Percentiles rank a stretch among this genome's conserved stretches.
phyloP scores from a whole-genome alignment of 768 basidiomycete genomes.

The Postia placenta region DNA sequence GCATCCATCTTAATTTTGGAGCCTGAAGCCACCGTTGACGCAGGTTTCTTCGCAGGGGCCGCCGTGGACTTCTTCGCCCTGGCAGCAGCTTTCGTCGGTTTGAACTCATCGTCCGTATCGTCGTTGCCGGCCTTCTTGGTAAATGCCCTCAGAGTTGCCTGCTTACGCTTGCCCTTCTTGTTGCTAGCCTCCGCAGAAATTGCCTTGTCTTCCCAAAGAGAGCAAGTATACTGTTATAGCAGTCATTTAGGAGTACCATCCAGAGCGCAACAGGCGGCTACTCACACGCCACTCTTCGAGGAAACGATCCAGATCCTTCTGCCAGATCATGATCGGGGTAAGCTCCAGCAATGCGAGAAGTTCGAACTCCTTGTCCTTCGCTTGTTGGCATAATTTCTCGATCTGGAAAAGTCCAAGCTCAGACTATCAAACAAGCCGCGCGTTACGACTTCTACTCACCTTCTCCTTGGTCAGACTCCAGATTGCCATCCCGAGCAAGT shows the following conservation, averaged over 20 bases:
- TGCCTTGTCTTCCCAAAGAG: slow-evolving; percentile 38
- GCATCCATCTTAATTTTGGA: slow-evolving; percentile 42
- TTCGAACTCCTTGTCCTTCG: slow-evolving; percentile 77
- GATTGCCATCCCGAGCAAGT: slow-evolving; percentile 92
- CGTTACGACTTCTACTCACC: slow-evolving; percentile 34
- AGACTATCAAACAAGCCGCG: neutral
- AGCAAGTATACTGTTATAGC: slow-evolving; percentile 30
- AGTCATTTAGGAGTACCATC: neutral
- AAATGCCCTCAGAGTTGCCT: slow-evolving; percentile 46
- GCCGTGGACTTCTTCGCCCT: slow-evolving; percentile 27
- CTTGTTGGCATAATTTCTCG: slow-evolving; percentile 75
- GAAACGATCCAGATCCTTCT: slow-evolving; percentile 81
- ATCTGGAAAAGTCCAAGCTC: slow-evolving; percentile 42
- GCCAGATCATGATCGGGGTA: slow-evolving; percentile 83
- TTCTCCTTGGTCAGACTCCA: slow-evolving; percentile 93
- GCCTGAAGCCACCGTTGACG: slow-evolving; percentile 30
- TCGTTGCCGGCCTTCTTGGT: slow-evolving; percentile 32
- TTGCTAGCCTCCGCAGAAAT: slow-evolving; percentile 34
- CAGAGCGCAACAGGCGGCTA: neutral
- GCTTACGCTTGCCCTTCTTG: slow-evolving; percentile 53
- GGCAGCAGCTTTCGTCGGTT: slow-evolving; percentile 41
- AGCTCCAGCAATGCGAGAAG: slow-evolving; percentile 71
- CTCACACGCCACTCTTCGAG: slow-evolving; percentile 79
- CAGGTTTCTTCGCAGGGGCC: slow-evolving; percentile 25
- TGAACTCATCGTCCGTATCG: slow-evolving; percentile 50